These are phyloP conservation scores for Malus hybrid DNA, from an alignment of 331 rosid genomes.

Conservation along the genomic window DNA sequence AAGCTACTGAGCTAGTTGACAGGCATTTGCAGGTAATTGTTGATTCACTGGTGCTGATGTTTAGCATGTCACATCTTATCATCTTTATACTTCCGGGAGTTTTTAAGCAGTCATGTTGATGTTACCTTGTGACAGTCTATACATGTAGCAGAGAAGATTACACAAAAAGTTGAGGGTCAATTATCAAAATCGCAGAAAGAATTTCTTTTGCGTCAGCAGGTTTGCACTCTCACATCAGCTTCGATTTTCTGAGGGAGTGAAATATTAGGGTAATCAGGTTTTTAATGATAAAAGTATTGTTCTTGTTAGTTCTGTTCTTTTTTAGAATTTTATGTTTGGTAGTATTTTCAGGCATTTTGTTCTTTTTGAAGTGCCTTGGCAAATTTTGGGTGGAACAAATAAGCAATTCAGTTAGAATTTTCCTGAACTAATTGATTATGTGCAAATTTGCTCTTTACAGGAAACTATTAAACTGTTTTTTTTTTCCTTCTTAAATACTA, in stretches of 20 bases:
- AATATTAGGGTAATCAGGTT: background rate
- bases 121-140: conserved; percentile 62
- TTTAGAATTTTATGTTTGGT: background rate
- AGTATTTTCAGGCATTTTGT: background rate
- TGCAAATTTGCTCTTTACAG: background rate
- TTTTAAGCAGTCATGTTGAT: conserved; percentile 27
- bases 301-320: background rate
- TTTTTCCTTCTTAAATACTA: background rate
- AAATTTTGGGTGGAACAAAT: background rate
- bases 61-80: background rate
- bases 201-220: conserved; percentile 98
- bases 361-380: background rate
- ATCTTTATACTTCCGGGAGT: background rate
- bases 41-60: background rate
- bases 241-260: background rate
- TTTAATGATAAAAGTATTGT: background rate
- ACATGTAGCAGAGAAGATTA: conserved; percentile 97
- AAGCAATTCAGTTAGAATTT: background rate
- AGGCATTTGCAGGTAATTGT: conserved; percentile 80
- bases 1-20: conserved; percentile 95
- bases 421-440: background rate
- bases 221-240: conserved; percentile 27
- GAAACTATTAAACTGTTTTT: background rate
- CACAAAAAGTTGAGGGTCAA: conserved; percentile 98
- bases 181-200: conserved; percentile 95